Base-by-base conservation (phyloP, 2,329 filamentous ascomycete genomes). In the Aureobasidium sp. region DNA sequence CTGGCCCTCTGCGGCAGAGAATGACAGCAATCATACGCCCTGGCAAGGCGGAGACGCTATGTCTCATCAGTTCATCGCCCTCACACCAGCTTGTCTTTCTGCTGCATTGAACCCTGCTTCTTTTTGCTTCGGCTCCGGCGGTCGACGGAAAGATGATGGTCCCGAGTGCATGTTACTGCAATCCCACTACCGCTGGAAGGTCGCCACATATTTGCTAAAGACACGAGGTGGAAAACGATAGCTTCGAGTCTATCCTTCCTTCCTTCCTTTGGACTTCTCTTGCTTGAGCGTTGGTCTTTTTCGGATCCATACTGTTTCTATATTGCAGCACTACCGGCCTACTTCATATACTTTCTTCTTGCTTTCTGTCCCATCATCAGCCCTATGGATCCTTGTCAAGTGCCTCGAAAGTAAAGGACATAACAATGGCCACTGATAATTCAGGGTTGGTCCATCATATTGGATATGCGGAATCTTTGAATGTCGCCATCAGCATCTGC, bases 401-500 rank as follows among this genome's bases (percentile, higher is more conserved):
- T 32, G 47, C 32, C 8, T 32, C 30, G 32, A 4, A 39, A 3
- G 10, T 39, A 10, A 34, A 25, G 15, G 9, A 8, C 3, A 2
- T 13, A 41, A 42, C 5, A n/a, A 54, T 54, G 50, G 5, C 50
- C 7, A 36, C 41, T 8, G 41, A 57, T 13, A 41, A 27, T n/a
- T 34, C 27, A 34, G 53, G 53, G 9, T 10, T 57, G 39, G 53
- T 57, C 30, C n/a, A 32, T 9, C 65, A 65, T 39, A 59, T 68
- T 47, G 69, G 68, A 29, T 68, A 67, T 61, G 60, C 65, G 55
- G 67, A 70, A 37, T 65, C 66, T 3, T 59, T 69, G 63, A 68
- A 64, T 41, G 69, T 71, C 45, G 67, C 69, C 25, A 65, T 71
- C 63, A 70, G 67, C 57, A 65, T 72, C n/a, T 70, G 69, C 59